A percentile compares a stretch with the other conserved stretches of the same genome.
Evolutionary conservation across 2,329 filamentous ascomycete species (phyloP).

Genomic region (Ramularia endophylla): DNA sequence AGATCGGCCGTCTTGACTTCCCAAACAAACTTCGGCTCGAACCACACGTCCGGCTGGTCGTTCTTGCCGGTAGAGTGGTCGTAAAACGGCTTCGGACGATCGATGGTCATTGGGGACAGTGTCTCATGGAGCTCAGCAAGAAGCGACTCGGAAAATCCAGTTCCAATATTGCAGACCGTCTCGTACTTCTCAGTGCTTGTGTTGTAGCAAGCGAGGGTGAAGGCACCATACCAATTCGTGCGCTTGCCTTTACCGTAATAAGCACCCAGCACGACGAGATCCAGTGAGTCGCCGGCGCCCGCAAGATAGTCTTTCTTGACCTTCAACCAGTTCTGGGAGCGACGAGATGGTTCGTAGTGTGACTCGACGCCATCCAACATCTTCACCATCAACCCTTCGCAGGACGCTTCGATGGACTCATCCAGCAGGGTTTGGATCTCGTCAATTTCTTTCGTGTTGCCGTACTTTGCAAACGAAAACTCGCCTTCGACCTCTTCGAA

Average conservation of each 20-base stretch:
- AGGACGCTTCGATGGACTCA: slow-evolving; percentile 90
- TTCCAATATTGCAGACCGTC: slow-evolving; percentile 97
- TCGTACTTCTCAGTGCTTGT: slow-evolving; percentile 74
- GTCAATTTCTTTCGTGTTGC: slow-evolving; percentile 82
- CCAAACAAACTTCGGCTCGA: slow-evolving; percentile 92
- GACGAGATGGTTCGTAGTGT: slow-evolving; percentile 91
- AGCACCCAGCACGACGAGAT: slow-evolving; percentile 90
- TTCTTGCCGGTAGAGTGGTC: slow-evolving; percentile 75
- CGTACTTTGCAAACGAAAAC: slow-evolving; percentile 81
- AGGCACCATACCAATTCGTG: slow-evolving; percentile 91
- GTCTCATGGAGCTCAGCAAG: slow-evolving; percentile 79
- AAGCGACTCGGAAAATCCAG: slow-evolving; percentile 89
- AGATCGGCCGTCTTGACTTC: slow-evolving; percentile 96
- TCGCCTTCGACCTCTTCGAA: slow-evolving; percentile 81
- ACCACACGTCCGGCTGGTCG: slow-evolving; percentile 98
- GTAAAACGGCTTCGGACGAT: slow-evolving; percentile 91
- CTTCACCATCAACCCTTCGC: slow-evolving; percentile 98
- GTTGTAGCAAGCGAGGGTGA: slow-evolving; percentile 93
- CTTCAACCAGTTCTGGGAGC: slow-evolving; percentile 98
- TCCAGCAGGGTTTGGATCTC: slow-evolving; percentile 91
- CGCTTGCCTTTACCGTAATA: slow-evolving; percentile 95
- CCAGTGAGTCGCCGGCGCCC: slow-evolving; percentile 89
- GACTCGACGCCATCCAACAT: slow-evolving; percentile 94
- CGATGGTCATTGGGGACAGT: slow-evolving; percentile 73
- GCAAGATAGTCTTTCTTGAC: slow-evolving; percentile 97